Conservation (phyloP, 768 basidiomycete genomes). For the Calocera viscosa region DNA sequence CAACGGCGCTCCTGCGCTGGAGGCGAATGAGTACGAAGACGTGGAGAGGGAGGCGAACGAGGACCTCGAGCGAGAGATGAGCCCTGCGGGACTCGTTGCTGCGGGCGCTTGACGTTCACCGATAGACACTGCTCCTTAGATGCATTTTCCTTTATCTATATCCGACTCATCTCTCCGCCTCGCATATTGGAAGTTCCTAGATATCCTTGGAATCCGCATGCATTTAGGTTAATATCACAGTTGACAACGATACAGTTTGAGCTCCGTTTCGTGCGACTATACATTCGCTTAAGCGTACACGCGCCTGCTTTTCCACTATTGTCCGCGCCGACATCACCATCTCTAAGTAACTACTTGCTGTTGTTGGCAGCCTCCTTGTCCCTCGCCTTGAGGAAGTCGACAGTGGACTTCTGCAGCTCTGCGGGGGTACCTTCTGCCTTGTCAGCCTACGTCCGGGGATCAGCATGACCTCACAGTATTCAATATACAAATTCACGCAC, state of each 20-base stretch:
- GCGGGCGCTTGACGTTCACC: neutral
- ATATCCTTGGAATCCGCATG: neutral
- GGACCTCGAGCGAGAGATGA: neutral
- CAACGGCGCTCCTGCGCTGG: neutral
- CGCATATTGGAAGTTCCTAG: neutral
- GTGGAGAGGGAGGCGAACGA: conserved; percentile 1
- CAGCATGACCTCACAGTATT: neutral
- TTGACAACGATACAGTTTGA: too few species aligned
- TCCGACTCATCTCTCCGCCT: neutral
- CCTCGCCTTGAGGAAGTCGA: conserved; percentile 6
- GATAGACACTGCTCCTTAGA: neutral
- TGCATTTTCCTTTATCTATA: neutral
- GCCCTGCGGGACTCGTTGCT: neutral
- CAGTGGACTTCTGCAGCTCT: neutral
- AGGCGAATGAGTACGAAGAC: neutral
- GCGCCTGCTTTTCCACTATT: neutral
- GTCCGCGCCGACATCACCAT: neutral
- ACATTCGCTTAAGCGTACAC: too few species aligned
- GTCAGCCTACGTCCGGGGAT: neutral
- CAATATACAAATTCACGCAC: neutral
- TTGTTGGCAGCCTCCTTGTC: neutral
- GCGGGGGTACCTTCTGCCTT: neutral
- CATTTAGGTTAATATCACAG: neutral
- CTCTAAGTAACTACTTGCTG: neutral
- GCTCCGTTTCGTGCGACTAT: too few species aligned